Conservation (phyloP, 257 asterid species). For the Salvia hispanica region DNA sequence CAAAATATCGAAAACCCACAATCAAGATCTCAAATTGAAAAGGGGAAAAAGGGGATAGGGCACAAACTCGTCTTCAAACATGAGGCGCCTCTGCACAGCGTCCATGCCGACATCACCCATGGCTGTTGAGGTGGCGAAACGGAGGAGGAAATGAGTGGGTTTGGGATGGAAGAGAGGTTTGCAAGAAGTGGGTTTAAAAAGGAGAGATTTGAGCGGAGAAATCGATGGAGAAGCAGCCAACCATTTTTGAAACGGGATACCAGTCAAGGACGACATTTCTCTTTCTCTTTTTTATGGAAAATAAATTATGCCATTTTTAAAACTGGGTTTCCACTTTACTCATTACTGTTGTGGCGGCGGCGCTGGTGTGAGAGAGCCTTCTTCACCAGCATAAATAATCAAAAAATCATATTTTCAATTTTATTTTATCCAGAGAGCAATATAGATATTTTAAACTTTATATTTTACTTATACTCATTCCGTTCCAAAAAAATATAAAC, state of each 20-base stretch:
- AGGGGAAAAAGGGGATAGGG: not conserved
- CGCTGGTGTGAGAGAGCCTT: no score
- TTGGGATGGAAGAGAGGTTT: slow-evolving; percentile 19
- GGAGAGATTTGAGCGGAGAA: slow-evolving; percentile 31
- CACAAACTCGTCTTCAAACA: slow-evolving; percentile 94
- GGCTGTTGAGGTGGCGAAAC: slow-evolving; percentile 33
- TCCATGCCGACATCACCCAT: slow-evolving; percentile 77
- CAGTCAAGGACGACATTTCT: slow-evolving; percentile 36
- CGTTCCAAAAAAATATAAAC: no score
- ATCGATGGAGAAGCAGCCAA: slow-evolving; percentile 40
- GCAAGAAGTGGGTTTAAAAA: slow-evolving; percentile 22
- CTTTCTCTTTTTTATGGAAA: not conserved
- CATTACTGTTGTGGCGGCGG: no score
- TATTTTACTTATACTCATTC: no score
- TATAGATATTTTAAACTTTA: no score
- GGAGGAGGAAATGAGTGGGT: slow-evolving; percentile 1
- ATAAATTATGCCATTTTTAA: not conserved
- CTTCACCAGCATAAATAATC: no score
- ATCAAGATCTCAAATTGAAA: no score
- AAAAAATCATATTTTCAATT: no score
- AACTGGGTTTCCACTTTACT: no score
- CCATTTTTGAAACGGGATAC: slow-evolving; percentile 35
- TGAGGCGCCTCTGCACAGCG: slow-evolving; percentile 92
- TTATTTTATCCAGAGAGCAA: no score
- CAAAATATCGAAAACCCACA: not conserved